These are phyloP conservation scores for Phoma herbarum DNA, from an alignment of 2,329 filamentous ascomycete species.

Conservation along the genomic window DNA sequence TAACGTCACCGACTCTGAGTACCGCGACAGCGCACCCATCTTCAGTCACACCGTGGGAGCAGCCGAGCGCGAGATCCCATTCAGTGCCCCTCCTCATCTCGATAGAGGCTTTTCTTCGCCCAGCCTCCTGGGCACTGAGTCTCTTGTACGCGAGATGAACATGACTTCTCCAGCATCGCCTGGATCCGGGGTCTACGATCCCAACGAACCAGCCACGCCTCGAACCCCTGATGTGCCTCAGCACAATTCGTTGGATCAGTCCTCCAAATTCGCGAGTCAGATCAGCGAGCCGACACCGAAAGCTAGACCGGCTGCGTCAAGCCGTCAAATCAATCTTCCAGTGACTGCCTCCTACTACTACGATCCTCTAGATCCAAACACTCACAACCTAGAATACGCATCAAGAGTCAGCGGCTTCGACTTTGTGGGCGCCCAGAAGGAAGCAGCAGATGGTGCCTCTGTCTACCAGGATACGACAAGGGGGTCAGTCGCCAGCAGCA, in stretches of 20 bases:
- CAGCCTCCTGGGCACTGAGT: conserved; percentile 59
- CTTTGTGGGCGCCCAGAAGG: conserved; percentile 42
- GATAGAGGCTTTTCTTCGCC: conserved; percentile 43
- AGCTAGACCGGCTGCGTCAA: conserved; percentile 47
- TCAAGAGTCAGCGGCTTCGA: conserved; percentile 57
- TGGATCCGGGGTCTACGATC: conserved; percentile 47
- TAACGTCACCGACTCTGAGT: conserved; percentile 12
- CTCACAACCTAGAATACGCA: conserved; percentile 58
- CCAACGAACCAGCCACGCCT: conserved; percentile 51
- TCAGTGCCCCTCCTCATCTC: conserved; percentile 31
- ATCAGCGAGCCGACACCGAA: conserved; percentile 51
- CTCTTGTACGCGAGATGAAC: conserved; percentile 58
- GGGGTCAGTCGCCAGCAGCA: conserved; percentile 35
- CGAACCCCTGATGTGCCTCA: conserved; percentile 49
- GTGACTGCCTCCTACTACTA: conserved; percentile 57
- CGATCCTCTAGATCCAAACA: conserved; percentile 54
- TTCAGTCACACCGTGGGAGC: conserved; percentile 25
- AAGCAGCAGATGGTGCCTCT: conserved; percentile 30
- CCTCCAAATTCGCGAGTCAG: conserved; percentile 39
- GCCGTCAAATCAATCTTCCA: conserved; percentile 56
- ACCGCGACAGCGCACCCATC: conserved; percentile 14
- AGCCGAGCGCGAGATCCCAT: conserved; percentile 24
- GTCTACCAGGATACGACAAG: conserved; percentile 42
- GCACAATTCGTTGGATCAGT: conserved; percentile 43
- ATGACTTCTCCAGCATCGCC: conserved; percentile 57